Conservation (phyloP, 2,329 filamentous ascomycete species). For the Fusarium floridanum region DNA sequence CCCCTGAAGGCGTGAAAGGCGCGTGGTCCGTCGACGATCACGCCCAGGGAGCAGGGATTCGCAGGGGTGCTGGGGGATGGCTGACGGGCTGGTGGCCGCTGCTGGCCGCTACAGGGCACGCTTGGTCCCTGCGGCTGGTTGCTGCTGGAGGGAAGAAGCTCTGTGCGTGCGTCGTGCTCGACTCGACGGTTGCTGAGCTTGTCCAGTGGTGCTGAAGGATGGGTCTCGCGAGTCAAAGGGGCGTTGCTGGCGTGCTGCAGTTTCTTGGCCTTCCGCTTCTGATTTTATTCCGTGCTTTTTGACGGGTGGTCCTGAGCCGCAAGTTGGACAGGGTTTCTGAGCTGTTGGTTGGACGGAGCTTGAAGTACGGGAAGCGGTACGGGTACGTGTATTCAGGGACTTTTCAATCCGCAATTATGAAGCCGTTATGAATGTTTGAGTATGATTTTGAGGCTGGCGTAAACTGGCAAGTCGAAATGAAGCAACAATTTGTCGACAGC, state of each 20-base stretch:
- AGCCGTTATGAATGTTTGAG: neutral
- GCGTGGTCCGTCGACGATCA: conserved; percentile 46
- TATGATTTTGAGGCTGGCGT: neutral
- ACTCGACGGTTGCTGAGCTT: conserved; percentile 23
- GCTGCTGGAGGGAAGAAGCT: neutral
- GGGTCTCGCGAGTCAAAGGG: conserved; percentile 25
- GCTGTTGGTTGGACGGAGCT: conserved; percentile 8
- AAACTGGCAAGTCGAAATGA: neutral
- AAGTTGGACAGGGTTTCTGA: conserved; percentile 3
- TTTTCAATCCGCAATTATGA: conserved; percentile 9
- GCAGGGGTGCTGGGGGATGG: conserved; percentile 27
- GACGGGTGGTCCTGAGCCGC: conserved; percentile 11
- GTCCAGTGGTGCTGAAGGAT: conserved; percentile 12
- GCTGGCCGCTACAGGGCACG: conserved; percentile 24
- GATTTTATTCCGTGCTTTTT: neutral
- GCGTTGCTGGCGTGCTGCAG: conserved; percentile 3
- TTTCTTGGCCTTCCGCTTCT: conserved; percentile 8
- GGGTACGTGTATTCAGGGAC: conserved; percentile 4
- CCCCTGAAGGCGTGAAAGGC: conserved; percentile 36
- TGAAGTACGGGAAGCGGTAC: neutral
- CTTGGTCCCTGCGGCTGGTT: conserved; percentile 4
- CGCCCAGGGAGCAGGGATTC: conserved; percentile 36
- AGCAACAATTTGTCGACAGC: conserved; percentile 15
- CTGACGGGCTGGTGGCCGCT: conserved; percentile 13
- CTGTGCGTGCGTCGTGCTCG: conserved; percentile 7